phyloP scores from a whole-genome alignment of 108 stramenopile genomes.

The Nitzschia putrida region DNA sequence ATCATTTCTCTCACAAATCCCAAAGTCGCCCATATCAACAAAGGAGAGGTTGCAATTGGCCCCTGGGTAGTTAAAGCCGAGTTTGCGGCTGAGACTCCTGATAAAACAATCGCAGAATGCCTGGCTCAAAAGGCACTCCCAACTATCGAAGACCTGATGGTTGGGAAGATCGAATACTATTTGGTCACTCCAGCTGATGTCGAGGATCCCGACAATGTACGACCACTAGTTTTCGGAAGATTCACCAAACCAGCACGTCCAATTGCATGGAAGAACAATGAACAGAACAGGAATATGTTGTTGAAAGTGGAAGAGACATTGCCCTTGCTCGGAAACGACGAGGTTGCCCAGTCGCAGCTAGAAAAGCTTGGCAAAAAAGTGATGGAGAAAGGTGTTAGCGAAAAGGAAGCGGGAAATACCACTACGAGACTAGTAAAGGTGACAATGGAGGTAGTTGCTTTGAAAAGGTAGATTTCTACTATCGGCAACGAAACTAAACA shows the following conservation, averaged over 20 bases:
- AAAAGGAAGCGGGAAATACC: too few species aligned
- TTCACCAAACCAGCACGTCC: conserved; percentile 71
- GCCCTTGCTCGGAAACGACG: conserved; percentile 57
- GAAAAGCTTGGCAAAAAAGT: too few species aligned
- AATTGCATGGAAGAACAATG: conserved; percentile 74
- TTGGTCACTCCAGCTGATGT: conserved; percentile 43
- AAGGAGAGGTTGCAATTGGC: conserved; percentile 48
- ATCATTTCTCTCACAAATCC: too few species aligned
- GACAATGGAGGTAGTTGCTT: too few species aligned
- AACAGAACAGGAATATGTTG: conserved; percentile 21
- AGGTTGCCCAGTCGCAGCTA: conserved; percentile 6
- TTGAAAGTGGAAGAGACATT: conserved; percentile 73
- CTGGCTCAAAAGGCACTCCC: conserved; percentile 55
- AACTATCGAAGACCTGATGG: conserved; percentile 73
- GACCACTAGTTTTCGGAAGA: conserved; percentile 51
- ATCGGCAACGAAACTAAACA: too few species aligned
- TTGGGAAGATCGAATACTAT: conserved; percentile 66
- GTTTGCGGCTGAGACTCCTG: conserved; percentile 25
- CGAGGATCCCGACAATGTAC: conserved; percentile 6
- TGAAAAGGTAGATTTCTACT: too few species aligned
- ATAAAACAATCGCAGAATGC: conserved; percentile 17
- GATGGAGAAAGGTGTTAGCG: too few species aligned
- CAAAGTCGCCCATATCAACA: too few species aligned
- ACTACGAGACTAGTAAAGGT: too few species aligned
- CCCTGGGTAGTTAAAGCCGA: conserved; percentile 67